Base-by-base conservation (phyloP, 2,329 filamentous ascomycete genomes). In the Chrysosporium queenslandicum region DNA sequence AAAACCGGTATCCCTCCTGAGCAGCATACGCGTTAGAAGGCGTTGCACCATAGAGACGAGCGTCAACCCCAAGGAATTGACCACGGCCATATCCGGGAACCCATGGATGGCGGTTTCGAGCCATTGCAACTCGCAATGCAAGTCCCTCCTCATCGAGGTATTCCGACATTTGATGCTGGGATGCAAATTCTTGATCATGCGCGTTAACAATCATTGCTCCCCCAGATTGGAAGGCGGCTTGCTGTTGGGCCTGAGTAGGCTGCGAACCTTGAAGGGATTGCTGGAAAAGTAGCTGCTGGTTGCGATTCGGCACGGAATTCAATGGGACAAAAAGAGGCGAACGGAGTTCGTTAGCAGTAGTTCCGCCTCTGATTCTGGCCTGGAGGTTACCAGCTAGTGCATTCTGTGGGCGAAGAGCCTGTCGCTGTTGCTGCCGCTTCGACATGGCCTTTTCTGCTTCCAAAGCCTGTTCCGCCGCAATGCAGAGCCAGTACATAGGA, bases 401-500 rank as follows among this genome's bases (percentile, higher is more conserved):
- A 4, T 2, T 12, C 11, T 25, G 32, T 25, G 12, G 20, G 12
- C 18, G 32, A 39, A 25, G 32, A 23, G 34, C 18, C 27, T 29
- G 27, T 29, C 4, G 27, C 27, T 29, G 27, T 29, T 29, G 27
- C 34, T 29, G 12, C 39, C 16, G 16, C 21, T n/a, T n/a, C n/a
- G 36, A 32, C 3, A 20, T 46, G 8, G 12, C 30, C 46, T 42
- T 30, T n/a, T 42, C 37, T 36, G 16, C 20, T 2, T 43, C 20
- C 29, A 14, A 39, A 37, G 20, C 39, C 3, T 3, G 8, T 27
- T 45, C 14, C 5, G 49, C 40, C 1, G 27, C 40, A 18, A 23
- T n/a, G 49, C 49, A 51, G 6, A 51, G 16, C 40, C 40, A 51
- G 23, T 36, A 51, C 49, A 51, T 45, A 12, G 29, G 39, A 14